Base-by-base conservation (phyloP, 2,329 filamentous ascomycete species). In the Penicillium sp. region DNA sequence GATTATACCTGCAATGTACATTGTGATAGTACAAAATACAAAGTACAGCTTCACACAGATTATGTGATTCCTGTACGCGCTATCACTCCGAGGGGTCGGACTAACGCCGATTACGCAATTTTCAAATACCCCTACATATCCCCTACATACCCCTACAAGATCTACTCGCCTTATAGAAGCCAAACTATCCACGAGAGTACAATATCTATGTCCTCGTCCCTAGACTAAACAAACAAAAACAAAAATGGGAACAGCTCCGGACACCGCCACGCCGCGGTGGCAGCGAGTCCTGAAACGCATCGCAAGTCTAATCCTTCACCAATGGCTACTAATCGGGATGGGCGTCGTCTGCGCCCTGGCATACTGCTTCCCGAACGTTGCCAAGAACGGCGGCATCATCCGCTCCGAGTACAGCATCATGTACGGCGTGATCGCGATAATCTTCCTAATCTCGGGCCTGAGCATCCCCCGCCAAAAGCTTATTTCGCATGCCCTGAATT, bases 401-500 rank as follows among this genome's bases (percentile, higher is more conserved):
- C 69, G 68, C 17, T 71, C 75, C 5, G 71, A 77, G 53, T 75
- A 76, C 15, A 73, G 78, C 9, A 75, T 90, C 54, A 80, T 89
- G 31, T 91, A 91, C 69, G 86, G 87, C 33, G 85, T 82, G 21
- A 86, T 91, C 31, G 84, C 82, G 19, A 74, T 89, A 66, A 89
- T 90, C 65, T 91, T 91, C 71, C 78, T 90, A 56, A 81, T 90
- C 63, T 89, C 87, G 55, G 88, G 88, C 4, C 81, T 89, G 65
- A 89, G 88, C 51, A 82, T 91, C 19, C 81, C 86, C 8, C 85
- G 84, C 0, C 77, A 80, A 35, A 84, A 89, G 64, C 76, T 90
- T 10, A 73, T 82, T 43, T 75, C 79, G 51, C 88, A 90, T 65
- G 80, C 84, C 57, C 79, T 80, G 55, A 87, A 89, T 57, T 89